Base-by-base conservation (phyloP, 2,329 filamentous ascomycete genomes). In the Pseudogymnoascus sp. region DNA sequence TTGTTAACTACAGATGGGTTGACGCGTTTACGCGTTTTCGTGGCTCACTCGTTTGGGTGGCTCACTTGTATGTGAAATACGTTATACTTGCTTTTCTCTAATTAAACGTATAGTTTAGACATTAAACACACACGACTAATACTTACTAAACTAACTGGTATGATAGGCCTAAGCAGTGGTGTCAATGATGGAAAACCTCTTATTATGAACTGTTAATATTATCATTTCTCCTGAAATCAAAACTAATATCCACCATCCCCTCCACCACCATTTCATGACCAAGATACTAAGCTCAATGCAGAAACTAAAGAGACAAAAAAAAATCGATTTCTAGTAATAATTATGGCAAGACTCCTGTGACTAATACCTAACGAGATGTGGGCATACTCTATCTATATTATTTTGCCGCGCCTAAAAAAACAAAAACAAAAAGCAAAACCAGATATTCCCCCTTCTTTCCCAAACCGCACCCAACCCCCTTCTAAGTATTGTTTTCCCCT, bases 371-470 rank as follows among this genome's bases (percentile, higher is more conserved):
- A 50, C 12, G 16, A n/a, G 23, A 28, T n/a, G 44, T 28, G 21
- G 44, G 44, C 21, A 50, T 50, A 50, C 3, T 50, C 44, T 50
- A 50, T 50, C 44, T 50, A 50, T 50, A 50, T 50, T 50, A 50
- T 50, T 50, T 50, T 25, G 44, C 44, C 21, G 44, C 23, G 44
- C 44, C 18, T 16, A 4, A 18, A n/a, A 18, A 42, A 18, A 6
- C 18, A 14, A 28, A 28, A 50, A 8, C 5, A 25, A n/a, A 50
- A 50, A 50, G 12, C 44, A 50, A 50, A 50, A 5, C 44, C 12
- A 10, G 6, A 50, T 50, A 44, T 12, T 5, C 21, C 44, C 44
- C 3, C 3, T 8, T 23, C 18, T 23, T 37, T 23, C 18, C 40
- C 11, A 18, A 38, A 18, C 18, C 18, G 5, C 21, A 14, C 44